Evolutionary conservation across 1,284 basidiomycete genomes (phyloP).

Genomic region (Malassezia vespertilionis): DNA sequence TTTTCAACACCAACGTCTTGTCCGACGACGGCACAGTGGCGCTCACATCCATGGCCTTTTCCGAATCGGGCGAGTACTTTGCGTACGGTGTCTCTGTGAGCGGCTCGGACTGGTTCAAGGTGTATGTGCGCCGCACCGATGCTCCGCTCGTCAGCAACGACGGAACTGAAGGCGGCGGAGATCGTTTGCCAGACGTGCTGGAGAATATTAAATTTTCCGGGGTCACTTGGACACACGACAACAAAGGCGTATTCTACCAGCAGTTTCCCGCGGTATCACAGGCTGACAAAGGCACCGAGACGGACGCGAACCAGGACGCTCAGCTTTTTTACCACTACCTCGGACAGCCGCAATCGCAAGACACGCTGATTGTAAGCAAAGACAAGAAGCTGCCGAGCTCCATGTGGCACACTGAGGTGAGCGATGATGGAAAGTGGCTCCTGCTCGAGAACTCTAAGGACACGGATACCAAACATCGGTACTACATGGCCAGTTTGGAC

Average conservation of each 20-base stretch:
- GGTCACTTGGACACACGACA: constrained; percentile 37
- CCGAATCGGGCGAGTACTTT: constrained; percentile 35
- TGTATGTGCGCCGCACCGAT: constrained; percentile 35
- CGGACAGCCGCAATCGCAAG: constrained; percentile 35
- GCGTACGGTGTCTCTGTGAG: constrained; percentile 41
- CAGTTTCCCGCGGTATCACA: constrained; percentile 29
- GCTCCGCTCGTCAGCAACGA: constrained; percentile 28
- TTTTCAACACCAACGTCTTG: constrained; percentile 42
- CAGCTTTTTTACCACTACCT: constrained; percentile 42
- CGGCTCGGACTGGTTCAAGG: constrained; percentile 41
- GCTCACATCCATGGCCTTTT: constrained; percentile 32
- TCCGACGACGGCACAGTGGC: constrained; percentile 40
- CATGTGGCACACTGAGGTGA: constrained; percentile 33
- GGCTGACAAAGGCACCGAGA: constrained; percentile 41
- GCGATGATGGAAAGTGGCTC: constrained; percentile 38
- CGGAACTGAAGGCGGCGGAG: constrained; percentile 29
- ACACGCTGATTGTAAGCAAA: constrained; percentile 35
- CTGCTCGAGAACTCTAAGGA: constrained; percentile 35
- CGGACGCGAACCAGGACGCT: constrained; percentile 40
- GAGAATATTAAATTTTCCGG: constrained; percentile 39
- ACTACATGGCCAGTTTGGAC: constrained; percentile 28
- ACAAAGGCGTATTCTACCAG: constrained; percentile 44
- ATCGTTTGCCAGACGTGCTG: constrained; percentile 32
- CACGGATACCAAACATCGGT: constrained; percentile 38
- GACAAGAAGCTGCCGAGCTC: constrained; percentile 29